These are phyloP conservation scores for Colletotrichum sojae DNA, from an alignment of 2,329 filamentous ascomycete genomes.

Conservation along the genomic window DNA sequence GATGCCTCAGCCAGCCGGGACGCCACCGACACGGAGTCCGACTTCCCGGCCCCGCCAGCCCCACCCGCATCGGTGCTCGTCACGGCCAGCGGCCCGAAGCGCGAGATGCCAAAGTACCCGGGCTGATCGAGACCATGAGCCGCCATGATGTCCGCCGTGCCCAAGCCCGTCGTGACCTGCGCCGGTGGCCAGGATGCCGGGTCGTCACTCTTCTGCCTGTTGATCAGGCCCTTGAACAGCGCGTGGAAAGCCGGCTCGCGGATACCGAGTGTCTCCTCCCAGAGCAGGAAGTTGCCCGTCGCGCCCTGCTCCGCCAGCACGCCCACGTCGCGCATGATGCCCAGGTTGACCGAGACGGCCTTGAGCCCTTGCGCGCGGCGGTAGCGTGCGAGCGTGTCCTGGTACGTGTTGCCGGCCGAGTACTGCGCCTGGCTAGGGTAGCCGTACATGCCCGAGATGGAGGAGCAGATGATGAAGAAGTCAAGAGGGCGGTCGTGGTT, in stretches of 20 bases:
- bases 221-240: conserved; percentile 40
- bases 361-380: conserved; percentile 18
- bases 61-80: neutral
- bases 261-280: conserved; percentile 43
- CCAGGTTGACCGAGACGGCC: conserved; percentile 20
- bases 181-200: neutral
- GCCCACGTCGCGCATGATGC: conserved; percentile 32
- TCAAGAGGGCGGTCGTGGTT: conserved; percentile 45
- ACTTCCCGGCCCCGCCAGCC: neutral
- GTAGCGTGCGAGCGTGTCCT: conserved; percentile 44
- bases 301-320: conserved; percentile 2
- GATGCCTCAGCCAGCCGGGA: neutral
- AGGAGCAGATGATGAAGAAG: conserved; percentile 54
- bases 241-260: conserved; percentile 43
- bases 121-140: neutral
- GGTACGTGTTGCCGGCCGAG: conserved; percentile 48
- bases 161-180: neutral
- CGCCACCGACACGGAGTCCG: neutral
- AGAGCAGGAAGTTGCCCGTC: conserved; percentile 10
- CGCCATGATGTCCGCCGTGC: conserved; percentile 3
- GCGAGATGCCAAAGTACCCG: neutral
- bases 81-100: neutral
- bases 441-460: conserved; percentile 48
- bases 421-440: conserved; percentile 52
- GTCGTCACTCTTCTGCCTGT: neutral